phyloP scores from a whole-genome alignment of 2,329 filamentous ascomycete genomes.

The Penicillium olsonii region DNA sequence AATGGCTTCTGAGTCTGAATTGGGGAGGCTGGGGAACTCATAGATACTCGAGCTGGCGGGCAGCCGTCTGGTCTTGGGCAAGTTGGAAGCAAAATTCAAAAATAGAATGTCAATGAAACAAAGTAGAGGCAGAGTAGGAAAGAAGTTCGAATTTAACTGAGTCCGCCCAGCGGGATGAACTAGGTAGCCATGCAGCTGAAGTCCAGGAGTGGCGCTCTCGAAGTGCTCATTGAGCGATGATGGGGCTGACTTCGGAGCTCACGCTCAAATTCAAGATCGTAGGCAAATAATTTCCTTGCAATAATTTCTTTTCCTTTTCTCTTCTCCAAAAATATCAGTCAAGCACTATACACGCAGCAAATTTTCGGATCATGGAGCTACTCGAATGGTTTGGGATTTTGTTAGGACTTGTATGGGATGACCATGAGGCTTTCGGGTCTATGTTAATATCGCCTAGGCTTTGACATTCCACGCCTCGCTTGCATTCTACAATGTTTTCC shows the following conservation, averaged over 20 bases:
- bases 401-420: not conserved
- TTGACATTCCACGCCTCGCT: not conserved
- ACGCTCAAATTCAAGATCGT: no score
- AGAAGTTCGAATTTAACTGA: no score
- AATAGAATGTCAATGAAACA: no score
- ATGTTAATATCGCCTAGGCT: not conserved
- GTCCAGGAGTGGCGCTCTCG: not conserved
- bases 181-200: not conserved
- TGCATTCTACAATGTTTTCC: conserved; percentile 2
- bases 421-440: not conserved
- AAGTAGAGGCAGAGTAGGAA: no score
- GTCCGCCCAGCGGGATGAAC: no score
- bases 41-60: not conserved
- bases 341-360: no score
- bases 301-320: no score
- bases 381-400: not conserved
- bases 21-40: not conserved
- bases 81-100: no score
- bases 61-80: no score
- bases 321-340: no score
- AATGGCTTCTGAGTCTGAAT: conserved; percentile 1
- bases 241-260: no score
- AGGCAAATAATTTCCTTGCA: no score
- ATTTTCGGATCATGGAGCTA: not conserved
- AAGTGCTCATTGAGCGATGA: not conserved